phyloP scores from a whole-genome alignment of 495 filamentous ascomycete genomes.

The Lasiosphaeria hispida region DNA sequence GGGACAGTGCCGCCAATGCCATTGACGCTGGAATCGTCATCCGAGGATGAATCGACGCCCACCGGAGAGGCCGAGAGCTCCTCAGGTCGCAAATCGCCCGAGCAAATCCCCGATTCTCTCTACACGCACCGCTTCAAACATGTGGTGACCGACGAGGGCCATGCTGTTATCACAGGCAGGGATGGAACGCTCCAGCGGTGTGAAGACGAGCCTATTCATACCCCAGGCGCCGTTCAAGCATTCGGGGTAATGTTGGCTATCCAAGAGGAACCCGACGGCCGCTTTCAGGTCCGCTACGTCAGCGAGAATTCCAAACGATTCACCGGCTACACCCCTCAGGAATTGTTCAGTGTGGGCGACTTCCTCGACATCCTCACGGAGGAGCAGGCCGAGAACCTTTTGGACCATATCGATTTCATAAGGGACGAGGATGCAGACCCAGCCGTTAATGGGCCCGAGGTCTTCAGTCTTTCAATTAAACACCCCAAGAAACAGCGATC shows the following conservation, averaged over 20 bases:
- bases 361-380: slow-evolving; percentile 80
- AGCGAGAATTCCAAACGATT: slow-evolving; percentile 82
- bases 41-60: slow-evolving; percentile 25
- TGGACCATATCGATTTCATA: slow-evolving; percentile 88
- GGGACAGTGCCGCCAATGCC: slow-evolving; percentile 19
- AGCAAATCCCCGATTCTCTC: slow-evolving; percentile 34
- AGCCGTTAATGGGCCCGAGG: slow-evolving; percentile 73
- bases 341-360: slow-evolving; percentile 70
- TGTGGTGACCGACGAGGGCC: slow-evolving; percentile 72
- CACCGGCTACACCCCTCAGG: slow-evolving; percentile 74
- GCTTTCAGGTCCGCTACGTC: slow-evolving; percentile 69
- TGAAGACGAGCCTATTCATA: slow-evolving; percentile 93
- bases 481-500: slow-evolving; percentile 45
- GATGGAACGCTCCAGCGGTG: slow-evolving; percentile 70
- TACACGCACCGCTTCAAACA: slow-evolving; percentile 79
- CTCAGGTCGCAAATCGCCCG: slow-evolving; percentile 21
- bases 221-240: slow-evolving; percentile 83
- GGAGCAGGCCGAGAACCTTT: slow-evolving; percentile 75
- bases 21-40: slow-evolving; percentile 35
- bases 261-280: slow-evolving; percentile 66
- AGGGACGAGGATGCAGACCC: slow-evolving; percentile 74
- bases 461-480: slow-evolving; percentile 73
- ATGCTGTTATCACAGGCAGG: slow-evolving; percentile 81
- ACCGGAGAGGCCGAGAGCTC: slow-evolving; percentile 15
- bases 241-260: slow-evolving; percentile 80